Evolutionary conservation across 768 basidiomycete species (phyloP).

Genomic region (Tricholoma bakamatsutake): DNA sequence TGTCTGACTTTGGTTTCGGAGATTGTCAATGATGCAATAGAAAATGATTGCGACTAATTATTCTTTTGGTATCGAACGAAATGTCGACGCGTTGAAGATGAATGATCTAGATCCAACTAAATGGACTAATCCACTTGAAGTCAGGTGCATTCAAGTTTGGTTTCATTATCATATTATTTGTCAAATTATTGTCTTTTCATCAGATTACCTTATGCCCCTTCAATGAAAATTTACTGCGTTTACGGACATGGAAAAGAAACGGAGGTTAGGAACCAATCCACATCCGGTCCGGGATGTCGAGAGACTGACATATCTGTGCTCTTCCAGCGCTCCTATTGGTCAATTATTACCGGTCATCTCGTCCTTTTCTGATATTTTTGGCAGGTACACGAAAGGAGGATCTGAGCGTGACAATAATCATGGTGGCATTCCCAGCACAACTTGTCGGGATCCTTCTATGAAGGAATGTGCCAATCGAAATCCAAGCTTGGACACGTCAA

Average conservation of each 20-base stretch:
- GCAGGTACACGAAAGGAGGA: conserved; percentile 66
- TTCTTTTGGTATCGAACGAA: conserved; percentile 81
- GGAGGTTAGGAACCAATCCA: conserved; percentile 48
- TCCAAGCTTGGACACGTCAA: conserved; percentile 46
- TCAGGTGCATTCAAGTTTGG: conserved; percentile 39
- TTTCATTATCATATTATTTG: background rate
- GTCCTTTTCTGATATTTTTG: background rate
- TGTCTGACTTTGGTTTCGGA: background rate
- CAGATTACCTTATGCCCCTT: conserved; percentile 84
- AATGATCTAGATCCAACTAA: conserved; percentile 75
- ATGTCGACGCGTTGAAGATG: conserved; percentile 52
- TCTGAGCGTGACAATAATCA: conserved; percentile 60
- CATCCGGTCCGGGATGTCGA: background rate
- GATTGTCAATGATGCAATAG: conserved; percentile 27
- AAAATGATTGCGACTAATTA: conserved; percentile 84
- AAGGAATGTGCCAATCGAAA: conserved; percentile 37
- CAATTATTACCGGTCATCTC: conserved; percentile 3
- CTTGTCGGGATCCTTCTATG: conserved; percentile 39
- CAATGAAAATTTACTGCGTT: conserved; percentile 87
- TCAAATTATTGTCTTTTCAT: background rate
- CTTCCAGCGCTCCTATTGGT: conserved; percentile 80
- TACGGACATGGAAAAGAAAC: conserved; percentile 97
- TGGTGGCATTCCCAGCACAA: conserved; percentile 36
- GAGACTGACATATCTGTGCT: background rate
- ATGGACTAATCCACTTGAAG: conserved; percentile 91